Conservation (phyloP, 371 early-diverging fungal genomes). For the Mortierella sp. region DNA sequence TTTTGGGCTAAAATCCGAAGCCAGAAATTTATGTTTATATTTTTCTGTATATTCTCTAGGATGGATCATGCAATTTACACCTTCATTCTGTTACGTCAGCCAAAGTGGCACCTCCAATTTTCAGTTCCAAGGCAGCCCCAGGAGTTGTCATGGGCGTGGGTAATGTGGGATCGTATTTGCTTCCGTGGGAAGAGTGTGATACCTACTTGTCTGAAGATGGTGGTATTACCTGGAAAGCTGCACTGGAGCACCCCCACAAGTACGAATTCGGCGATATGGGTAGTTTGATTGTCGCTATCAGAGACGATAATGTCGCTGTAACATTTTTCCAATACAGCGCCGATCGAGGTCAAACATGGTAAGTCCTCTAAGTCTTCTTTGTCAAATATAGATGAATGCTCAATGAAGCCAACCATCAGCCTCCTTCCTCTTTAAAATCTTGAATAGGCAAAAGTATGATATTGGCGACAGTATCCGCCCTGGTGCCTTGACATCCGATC, state of each 20-base stretch:
- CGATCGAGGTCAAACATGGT: constrained; percentile 89
- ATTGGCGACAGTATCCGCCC: constrained; percentile 65
- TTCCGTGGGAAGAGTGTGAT: constrained; percentile 80
- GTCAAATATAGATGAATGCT: background rate
- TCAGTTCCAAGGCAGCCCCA: constrained; percentile 80
- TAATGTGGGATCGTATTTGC: constrained; percentile 80
- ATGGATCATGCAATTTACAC: constrained; percentile 80
- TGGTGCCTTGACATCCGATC: constrained; percentile 72
- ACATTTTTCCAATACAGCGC: constrained; percentile 80
- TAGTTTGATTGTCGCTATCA: constrained; percentile 76
- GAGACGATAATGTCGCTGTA: constrained; percentile 78
- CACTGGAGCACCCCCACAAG: constrained; percentile 84
- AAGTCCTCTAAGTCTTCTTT: constrained; percentile 16
- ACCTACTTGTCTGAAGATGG: constrained; percentile 90
- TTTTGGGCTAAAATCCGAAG: too few relatives aligned
- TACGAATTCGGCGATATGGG: constrained; percentile 94
- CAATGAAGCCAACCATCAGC: background rate
- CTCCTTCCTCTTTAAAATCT: background rate
- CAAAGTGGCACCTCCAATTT: constrained; percentile 75
- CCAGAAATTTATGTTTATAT: too few relatives aligned
- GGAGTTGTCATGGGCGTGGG: constrained; percentile 95
- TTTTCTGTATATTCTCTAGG: constrained; percentile 11
- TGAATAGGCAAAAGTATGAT: constrained; percentile 17
- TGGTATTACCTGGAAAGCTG: constrained; percentile 88
- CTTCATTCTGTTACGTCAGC: constrained; percentile 87